phyloP scores from a whole-genome alignment of 2,329 filamentous ascomycete genomes.

The Cytospora piceae region DNA sequence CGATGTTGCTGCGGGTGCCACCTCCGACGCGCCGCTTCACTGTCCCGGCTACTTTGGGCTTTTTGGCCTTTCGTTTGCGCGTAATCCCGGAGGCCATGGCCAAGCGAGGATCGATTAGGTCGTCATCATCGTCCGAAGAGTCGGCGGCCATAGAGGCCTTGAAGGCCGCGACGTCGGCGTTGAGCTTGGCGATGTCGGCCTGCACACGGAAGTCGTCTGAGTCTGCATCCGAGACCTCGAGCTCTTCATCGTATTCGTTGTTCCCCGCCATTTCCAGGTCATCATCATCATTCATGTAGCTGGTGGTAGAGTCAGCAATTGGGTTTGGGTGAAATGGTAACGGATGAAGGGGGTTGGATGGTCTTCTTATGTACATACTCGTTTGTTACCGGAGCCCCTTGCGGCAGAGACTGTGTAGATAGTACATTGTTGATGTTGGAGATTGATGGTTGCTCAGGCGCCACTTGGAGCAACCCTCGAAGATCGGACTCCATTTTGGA shows the following conservation, averaged over 20 bases:
- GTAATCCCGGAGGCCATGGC: constrained; percentile 24
- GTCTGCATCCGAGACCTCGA: constrained; percentile 43
- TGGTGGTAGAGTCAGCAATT: constrained; percentile 1
- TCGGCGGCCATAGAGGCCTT: constrained; percentile 35
- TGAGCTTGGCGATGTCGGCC: constrained; percentile 44
- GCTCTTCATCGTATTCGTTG: constrained; percentile 30
- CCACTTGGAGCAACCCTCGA: constrained; percentile 12
- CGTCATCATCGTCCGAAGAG: constrained; percentile 19
- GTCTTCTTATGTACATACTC: constrained; percentile 20
- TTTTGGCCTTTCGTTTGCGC: constrained; percentile 27
- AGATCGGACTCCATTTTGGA: constrained; percentile 26
- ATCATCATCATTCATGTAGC: constrained; percentile 31
- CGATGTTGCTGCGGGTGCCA: constrained; percentile 59
- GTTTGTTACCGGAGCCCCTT: constrained; percentile 8
- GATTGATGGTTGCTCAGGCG: constrained; percentile 18
- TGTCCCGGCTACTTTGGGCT: constrained; percentile 22
- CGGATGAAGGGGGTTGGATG: not conserved
- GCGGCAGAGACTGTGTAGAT: constrained; percentile 18
- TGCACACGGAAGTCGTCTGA: constrained; percentile 47
- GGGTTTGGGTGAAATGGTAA: not conserved
- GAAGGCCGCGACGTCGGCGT: constrained; percentile 42
- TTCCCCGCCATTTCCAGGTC: constrained; percentile 30
- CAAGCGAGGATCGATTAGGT: constrained; percentile 23
- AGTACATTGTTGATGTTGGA: constrained; percentile 28
- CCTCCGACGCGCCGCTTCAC: constrained; percentile 34